A percentile compares a stretch with the other conserved stretches of the same genome.
Conservation (phyloP, 179 eudicot genomes). For the Sideroxylon spinosum region DNA sequence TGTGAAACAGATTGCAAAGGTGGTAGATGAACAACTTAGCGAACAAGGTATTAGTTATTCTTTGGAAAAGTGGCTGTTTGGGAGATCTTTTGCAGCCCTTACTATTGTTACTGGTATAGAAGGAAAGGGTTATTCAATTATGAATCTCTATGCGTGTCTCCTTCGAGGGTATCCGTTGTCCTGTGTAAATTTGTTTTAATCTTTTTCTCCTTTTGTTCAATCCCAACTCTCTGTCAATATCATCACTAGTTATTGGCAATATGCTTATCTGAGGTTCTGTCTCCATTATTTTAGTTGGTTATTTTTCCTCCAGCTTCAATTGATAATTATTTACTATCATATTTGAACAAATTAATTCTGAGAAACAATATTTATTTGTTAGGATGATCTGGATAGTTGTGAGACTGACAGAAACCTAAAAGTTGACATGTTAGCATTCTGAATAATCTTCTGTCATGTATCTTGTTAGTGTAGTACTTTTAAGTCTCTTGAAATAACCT, state of each 20-base stretch:
- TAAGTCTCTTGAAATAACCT: too few relatives aligned
- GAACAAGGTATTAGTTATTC: conserved; percentile 33
- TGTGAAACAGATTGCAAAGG: conserved; percentile 38
- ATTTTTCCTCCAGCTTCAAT: background rate
- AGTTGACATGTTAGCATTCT: conserved; percentile 7
- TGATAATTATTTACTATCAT: background rate
- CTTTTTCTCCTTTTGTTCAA: background rate
- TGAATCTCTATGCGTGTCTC: background rate
- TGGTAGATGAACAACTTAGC: conserved; percentile 40
- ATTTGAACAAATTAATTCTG: background rate
- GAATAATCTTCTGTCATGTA: too few relatives aligned
- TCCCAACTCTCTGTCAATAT: background rate
- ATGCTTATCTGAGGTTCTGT: background rate
- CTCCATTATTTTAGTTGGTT: background rate
- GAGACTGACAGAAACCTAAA: background rate
- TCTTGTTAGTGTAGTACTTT: too few relatives aligned
- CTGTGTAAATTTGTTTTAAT: background rate
- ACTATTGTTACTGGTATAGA: background rate
- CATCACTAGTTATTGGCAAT: background rate
- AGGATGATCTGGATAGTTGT: background rate
- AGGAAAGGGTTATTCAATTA: conserved; percentile 1
- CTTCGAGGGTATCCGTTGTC: background rate
- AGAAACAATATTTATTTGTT: background rate
- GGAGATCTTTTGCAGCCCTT: background rate
- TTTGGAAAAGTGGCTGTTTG: background rate